Evolutionary conservation across 2,329 filamentous ascomycete species (phyloP), one percentile per base, ranked within the genome.

Genomic region (Sporothrix pallida): DNA sequence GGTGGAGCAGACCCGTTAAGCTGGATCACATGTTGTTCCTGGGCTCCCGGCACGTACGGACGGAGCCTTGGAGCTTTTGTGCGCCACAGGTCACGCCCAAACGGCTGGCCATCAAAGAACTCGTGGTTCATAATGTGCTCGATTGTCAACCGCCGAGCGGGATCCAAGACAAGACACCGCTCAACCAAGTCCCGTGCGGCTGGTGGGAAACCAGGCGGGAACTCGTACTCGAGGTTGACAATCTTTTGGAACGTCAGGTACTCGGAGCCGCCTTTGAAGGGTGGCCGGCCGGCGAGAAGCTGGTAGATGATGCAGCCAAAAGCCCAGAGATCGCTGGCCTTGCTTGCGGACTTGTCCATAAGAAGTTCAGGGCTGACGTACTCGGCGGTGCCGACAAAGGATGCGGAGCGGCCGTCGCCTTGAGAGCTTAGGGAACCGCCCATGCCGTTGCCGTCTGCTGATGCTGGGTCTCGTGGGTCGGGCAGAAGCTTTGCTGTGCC

Each of bases 211-310:
- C 94, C 94, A 42, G 89, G 83, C 0, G 96, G 96, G 76, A 98
- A 99, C 63, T 95, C 92, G 80, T 98, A 99, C 72, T 99, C 95
- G 60, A 99, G 86, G 46, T 89, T 92, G 71, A 99, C 93, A 80
- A 99, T 99, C 83, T 98, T 99, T 81, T 99, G 96, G 80, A 99
- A 99, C 0, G 96, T 99, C 80, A 96, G 87, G 79, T 98, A 99
- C 81, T 99, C 96, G 77, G 97, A 98, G 15, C 88, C 92, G 56
- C 93, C 96, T 81, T 99, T 99, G 86, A 99, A 99, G 0, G 96
- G 96, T 6, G 96, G 96, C 75, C 96, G 87, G n/a, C 96, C 96
- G n/a, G 93, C 93, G 48, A 99, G 86, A 37, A 99, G 88, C 82
- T 99, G 96, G 81, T 97, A 99, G 76, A 99, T 90, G 78, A 99